Conservation (phyloP, 805 yeast species). For the Candida koratica region DNA sequence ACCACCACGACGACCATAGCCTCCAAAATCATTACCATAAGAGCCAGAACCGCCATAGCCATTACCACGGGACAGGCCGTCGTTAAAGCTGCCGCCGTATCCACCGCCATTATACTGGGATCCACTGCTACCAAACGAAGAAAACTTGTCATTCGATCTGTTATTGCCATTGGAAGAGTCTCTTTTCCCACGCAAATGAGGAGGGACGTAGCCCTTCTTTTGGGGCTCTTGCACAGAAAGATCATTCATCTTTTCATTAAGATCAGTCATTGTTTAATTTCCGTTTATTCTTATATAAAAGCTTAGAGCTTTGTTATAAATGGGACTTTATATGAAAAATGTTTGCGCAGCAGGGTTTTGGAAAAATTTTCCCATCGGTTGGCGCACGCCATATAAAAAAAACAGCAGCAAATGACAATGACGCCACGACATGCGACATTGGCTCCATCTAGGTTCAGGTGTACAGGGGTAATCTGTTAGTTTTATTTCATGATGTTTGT, state of each 20-base stretch:
- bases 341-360: too few species aligned
- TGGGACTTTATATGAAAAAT: too few species aligned
- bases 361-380: too few species aligned
- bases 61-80: constrained; percentile 15
- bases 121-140: constrained; percentile 9
- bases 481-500: too few species aligned
- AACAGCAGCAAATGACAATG: too few species aligned
- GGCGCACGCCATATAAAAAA: too few species aligned
- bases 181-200: constrained; percentile 35
- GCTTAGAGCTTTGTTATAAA: too few species aligned
- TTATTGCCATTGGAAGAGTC: constrained; percentile 13
- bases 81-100: constrained; percentile 14
- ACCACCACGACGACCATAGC: constrained; percentile 29
- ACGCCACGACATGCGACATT: too few species aligned
- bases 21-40: constrained; percentile 15
- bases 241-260: constrained; percentile 54
- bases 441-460: too few species aligned
- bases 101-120: constrained; percentile 15
- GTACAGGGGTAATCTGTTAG: too few species aligned
- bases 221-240: constrained; percentile 40
- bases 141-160: constrained; percentile 5
- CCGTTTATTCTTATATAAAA: too few species aligned
- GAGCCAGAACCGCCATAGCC: constrained; percentile 13
- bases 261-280: constrained; percentile 66
- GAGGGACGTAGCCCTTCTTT: constrained; percentile 50